Evolutionary conservation across 345 rosid species (phyloP), one percentile per base, ranked within the genome.

Genomic region (Lumnitzera racemosa): DNA sequence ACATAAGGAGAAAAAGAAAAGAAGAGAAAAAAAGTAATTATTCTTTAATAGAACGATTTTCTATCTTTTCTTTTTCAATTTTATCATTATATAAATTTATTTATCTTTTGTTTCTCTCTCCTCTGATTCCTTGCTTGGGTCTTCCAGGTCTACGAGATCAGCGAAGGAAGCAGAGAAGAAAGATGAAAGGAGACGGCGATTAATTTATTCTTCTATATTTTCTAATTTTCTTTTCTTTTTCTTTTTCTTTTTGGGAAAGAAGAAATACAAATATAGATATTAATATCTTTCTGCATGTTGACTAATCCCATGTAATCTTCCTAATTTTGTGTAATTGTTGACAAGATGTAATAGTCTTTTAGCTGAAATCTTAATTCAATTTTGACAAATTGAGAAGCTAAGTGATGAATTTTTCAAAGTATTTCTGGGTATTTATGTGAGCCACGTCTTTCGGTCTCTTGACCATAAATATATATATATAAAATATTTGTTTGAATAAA

Each of bases 71-170:
- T 15, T 4, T 4, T 31, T 25, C 23, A 15, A 2, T 46, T 24
- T 46, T 48, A 13, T 2, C 0, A 20, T 57, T 55, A 2, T 12
- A 0, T 16, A 1, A n/a, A 46, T 8, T 43, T 24, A 20, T 20
- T 20, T 20, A 20, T 20, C 20, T 20, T 20, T 20, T 1, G 20
- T 20, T 20, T 20, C 20, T 24, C 5, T 63, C 15, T 24, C 7
- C 36, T 15, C 54, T 17, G 17, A 12, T 49, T 17, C 24, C 3
- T 20, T 29, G 20, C 46, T 29, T 55, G 23, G 23, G 17, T 24
- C 23, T 70, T 46, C 54, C 85, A 94, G 99, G 89, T 72, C 65
- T 81, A 43, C 91, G 79, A 10, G 91, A 88, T 61, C 95, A 94
- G 59, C 76, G 86, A 41, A 82, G 96, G 70, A 79, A 81, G 50